Evolutionary conservation across 192 early-diverging fungal genomes (phyloP).

Genomic region (Phlyctochytrium arcticum): DNA sequence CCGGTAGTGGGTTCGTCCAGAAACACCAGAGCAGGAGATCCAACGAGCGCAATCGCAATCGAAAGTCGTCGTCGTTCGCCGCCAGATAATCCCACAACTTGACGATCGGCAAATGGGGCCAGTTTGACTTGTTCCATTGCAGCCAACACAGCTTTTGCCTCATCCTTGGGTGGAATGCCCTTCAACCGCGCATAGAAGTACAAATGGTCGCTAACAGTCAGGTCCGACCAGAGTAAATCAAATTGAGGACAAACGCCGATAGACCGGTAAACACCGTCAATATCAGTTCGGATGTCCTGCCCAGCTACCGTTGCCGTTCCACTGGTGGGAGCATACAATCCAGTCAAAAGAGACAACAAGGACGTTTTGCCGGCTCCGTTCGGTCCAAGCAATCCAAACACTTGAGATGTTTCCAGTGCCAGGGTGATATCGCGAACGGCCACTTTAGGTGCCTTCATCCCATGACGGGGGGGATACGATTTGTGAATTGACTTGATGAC

Average conservation of each 20-base stretch:
- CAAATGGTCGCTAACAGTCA: conserved; percentile 67
- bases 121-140: conserved; percentile 55
- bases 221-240: conserved; percentile 72
- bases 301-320: conserved; percentile 61
- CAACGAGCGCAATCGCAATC: conserved; percentile 49
- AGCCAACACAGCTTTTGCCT: conserved; percentile 41
- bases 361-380: conserved; percentile 78
- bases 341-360: conserved; percentile 68
- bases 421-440: conserved; percentile 67
- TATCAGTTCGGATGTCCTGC: conserved; percentile 52
- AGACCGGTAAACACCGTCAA: conserved; percentile 50
- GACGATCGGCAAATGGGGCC: conserved; percentile 44
- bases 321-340: conserved; percentile 54
- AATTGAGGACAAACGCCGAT: conserved; percentile 77
- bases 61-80: conserved; percentile 66
- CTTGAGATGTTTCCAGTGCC: conserved; percentile 52
- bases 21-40: conserved; percentile 63
- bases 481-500: conserved; percentile 63
- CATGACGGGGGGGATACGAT: conserved; percentile 35
- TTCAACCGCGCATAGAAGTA: conserved; percentile 73
- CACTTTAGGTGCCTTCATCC: conserved; percentile 37
- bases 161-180: conserved; percentile 53
- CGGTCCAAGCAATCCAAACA: conserved; percentile 61
- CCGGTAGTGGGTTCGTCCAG: conserved; percentile 82
- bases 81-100: conserved; percentile 63